Base-by-base conservation (phyloP, 495 filamentous ascomycete species). In the Penicillium desertorum region DNA sequence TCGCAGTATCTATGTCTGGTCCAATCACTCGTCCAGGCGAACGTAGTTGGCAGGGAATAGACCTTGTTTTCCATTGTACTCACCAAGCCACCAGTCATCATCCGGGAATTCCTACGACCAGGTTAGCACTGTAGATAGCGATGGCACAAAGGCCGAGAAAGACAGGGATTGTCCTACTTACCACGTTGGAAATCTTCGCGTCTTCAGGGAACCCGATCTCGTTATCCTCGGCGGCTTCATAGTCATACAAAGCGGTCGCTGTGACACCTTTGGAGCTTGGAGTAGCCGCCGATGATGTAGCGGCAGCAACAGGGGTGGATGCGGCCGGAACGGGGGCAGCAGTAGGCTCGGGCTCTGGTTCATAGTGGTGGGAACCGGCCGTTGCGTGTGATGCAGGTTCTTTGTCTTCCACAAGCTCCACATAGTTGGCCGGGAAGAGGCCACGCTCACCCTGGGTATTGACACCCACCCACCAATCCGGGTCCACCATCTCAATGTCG, bases 71-170 rank as follows among this genome's bases (percentile, higher is more conserved):
- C 91, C 90, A 22, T 83, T 76, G 65, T 90, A 95, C 59, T 89
- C 83, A 37, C 94, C 94, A 59, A 89, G 85, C 94, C 94, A 99
- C 94, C 94, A 99, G 68, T 98, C 94, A 58, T 98, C 92, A 68
- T 98, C 94, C 5, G 95, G 95, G 75, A 98, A 98, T 73, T 97
- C 90, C 87, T 90, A 62, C n/a, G 37, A 19, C 49, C 32, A 65
- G 3, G 20, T 68, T 58, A 70, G 61, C 25, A 34, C 45, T 17
- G 36, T 23, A 45, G 14, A 25, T 22, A 10, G 7, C 0, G 36
- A 39, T n/a, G 9, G 29, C 10, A 39, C 36, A 5, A 46, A 25
- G 22, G 34, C 27, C 27, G 9, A 37, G 20, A 36, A 25, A 54
- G 49, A 57, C 7, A 57, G 7, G 27, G 11, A 46, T 39, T 32